Conservation (phyloP, 1,139 yeast genomes). For the Saccharomyces hybrid region DNA sequence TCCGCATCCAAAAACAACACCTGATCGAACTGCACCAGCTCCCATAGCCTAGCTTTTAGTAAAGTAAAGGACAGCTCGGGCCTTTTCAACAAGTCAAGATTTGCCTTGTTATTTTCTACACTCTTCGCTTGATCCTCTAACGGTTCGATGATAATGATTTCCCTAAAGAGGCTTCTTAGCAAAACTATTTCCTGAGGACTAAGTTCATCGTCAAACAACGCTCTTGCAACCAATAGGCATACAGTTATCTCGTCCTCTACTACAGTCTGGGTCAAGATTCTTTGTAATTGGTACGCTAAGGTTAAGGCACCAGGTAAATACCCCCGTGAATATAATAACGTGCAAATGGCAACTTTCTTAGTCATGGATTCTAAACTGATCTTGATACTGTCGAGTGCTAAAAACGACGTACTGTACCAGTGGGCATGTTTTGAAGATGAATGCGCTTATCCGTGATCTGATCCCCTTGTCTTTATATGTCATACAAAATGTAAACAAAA, state of each 20-base stretch:
- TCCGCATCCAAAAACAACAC: constrained; percentile 80
- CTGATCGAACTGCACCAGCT: constrained; percentile 48
- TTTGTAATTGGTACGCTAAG: constrained; percentile 37
- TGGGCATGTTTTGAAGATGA: background rate
- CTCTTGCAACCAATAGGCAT: constrained; percentile 18
- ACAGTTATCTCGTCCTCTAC: constrained; percentile 7
- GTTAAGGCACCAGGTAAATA: constrained; percentile 76
- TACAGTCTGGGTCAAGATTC: constrained; percentile 8
- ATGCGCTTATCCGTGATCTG: background rate
- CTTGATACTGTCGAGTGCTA: background rate
- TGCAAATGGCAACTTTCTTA: constrained; percentile 44
- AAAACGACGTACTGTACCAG: background rate
- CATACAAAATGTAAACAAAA: background rate
- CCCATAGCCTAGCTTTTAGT: constrained; percentile 72
- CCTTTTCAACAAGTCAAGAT: constrained; percentile 47
- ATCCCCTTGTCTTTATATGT: background rate
- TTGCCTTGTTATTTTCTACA: constrained; percentile 29
- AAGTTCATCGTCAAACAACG: constrained; percentile 14
- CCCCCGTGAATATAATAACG: constrained; percentile 55
- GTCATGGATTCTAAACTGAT: constrained; percentile 4
- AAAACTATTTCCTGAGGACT: constrained; percentile 14
- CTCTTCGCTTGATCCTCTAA: constrained; percentile 12
- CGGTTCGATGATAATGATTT: constrained; percentile 30
- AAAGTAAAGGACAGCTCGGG: constrained; percentile 68
- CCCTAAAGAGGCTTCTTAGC: constrained; percentile 23